Base-by-base conservation (phyloP, 1,139 yeast genomes). In the Debaryomyces subglobosus region DNA sequence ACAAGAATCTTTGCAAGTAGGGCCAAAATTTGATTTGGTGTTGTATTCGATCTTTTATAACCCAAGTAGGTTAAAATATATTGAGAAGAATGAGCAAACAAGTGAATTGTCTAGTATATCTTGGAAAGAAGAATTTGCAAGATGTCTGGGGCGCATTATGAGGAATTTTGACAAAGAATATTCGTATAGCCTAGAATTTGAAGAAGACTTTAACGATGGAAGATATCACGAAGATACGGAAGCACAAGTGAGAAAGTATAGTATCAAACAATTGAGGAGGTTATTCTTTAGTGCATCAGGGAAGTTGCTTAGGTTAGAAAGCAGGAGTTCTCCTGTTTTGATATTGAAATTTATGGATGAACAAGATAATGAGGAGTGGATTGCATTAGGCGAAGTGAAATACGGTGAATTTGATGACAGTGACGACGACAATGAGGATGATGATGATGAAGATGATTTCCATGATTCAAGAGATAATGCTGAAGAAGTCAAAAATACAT, bases 211-310 rank as follows among this genome's bases (percentile, higher is more conserved):
- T 50, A 76, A 86, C 58, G 96, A 89, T 64, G 90, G 82, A 0
- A 68, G 96, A 49, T 89, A 86, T 59, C 96, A 89, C 58, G 79
- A 72, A 10, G 81, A 78, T 6, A 69, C 65, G 21, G 65, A 61
- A 3, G 75, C 79, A 0, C 67, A 66, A 13, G 54, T 56, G 1
- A 61, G 68, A 20, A 52, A 59, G 3, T 62, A 79, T 29, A 74
- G 79, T 41, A 65, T 85, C 2, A 61, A 69, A 8, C 61, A 69
- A 2, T 71, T 88, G 3, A 69, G 77, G 5, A 73, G 85, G 51
- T 65, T 86, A 49, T 89, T 86, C 56, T 89, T 86, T 66, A 82
- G 86, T 50, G 89, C 88, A 1, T 85, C 92, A 1, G 95, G 95
- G 0, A 77, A 78, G 48, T 65, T 88, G 13, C 72, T 89, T 35